These are phyloP conservation scores for Didymella glomerata DNA, from an alignment of 2,329 filamentous ascomycete species.

Conservation along the genomic window DNA sequence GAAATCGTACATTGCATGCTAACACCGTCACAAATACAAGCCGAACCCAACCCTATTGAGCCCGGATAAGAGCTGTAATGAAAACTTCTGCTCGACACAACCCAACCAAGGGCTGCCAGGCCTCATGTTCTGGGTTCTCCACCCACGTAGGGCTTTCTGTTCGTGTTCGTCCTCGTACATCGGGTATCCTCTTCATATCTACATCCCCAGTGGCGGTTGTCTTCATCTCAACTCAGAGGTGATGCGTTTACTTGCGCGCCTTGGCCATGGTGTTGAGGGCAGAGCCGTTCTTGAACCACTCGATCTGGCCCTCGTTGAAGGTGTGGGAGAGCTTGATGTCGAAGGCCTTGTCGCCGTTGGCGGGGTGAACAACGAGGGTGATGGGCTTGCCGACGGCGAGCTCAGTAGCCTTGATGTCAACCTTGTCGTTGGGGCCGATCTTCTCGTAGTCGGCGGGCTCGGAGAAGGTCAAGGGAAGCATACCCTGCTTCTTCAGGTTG, in stretches of 20 bases:
- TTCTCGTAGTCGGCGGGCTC: conserved; percentile 98
- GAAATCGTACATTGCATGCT: conserved; percentile 51
- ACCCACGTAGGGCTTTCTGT: conserved; percentile 29
- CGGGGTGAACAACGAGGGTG: conserved; percentile 90
- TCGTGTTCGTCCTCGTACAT: conserved; percentile 29
- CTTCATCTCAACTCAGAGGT: conserved; percentile 14
- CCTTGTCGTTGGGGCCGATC: conserved; percentile 90
- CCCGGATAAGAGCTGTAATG: conserved; percentile 39
- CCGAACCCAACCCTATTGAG: conserved; percentile 42
- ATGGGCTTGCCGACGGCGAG: conserved; percentile 92
- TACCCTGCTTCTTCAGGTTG: conserved; percentile 99
- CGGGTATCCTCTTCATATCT: conserved; percentile 43
- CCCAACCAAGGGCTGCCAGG: conserved; percentile 28
- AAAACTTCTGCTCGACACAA: conserved; percentile 35
- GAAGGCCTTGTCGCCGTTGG: conserved; percentile 77
- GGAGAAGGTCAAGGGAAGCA: conserved; percentile 96
- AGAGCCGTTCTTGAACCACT: conserved; percentile 99
- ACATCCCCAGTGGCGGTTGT: conserved; percentile 43
- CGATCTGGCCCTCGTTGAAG: conserved; percentile 96
- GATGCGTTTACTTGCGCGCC: conserved; percentile 48
- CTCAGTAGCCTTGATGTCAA: conserved; percentile 89
- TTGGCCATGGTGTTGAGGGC: conserved; percentile 99
- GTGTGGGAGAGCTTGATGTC: conserved; percentile 90
- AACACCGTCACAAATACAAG: conserved; percentile 51
- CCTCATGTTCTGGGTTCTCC: conserved; percentile 32